Evolutionary conservation across 768 basidiomycete genomes (phyloP).

Genomic region (Russula brevipes): DNA sequence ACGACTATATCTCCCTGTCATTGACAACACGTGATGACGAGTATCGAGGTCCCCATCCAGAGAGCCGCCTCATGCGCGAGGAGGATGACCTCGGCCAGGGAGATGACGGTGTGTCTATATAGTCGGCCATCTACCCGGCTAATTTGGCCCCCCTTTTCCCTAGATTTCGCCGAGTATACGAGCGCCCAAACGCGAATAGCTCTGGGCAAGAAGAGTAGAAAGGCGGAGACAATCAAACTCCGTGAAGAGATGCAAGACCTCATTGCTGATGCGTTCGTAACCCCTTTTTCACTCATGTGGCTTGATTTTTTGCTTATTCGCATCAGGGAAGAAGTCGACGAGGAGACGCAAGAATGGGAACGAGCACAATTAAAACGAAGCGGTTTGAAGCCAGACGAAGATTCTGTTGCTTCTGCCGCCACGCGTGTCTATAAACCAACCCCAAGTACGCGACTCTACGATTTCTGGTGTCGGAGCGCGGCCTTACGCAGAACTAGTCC

Average conservation of each 20-base stretch:
- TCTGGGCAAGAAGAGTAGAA: constrained; percentile 75
- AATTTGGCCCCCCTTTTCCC: neutral
- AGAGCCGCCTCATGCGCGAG: constrained; percentile 74
- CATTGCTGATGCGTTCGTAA: constrained; percentile 73
- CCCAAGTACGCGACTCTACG: constrained; percentile 49
- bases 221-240: constrained; percentile 60
- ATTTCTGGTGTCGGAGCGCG: neutral
- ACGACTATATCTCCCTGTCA: constrained; percentile 77
- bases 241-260: constrained; percentile 71
- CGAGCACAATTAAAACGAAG: constrained; percentile 75
- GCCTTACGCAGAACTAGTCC: constrained; percentile 46
- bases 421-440: constrained; percentile 67
- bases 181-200: constrained; percentile 84
- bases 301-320: constrained; percentile 10
- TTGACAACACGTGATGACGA: constrained; percentile 52
- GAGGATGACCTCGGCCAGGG: constrained; percentile 87
- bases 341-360: constrained; percentile 84
- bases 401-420: constrained; percentile 33
- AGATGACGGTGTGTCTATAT: constrained; percentile 62
- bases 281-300: neutral
- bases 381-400: constrained; percentile 46
- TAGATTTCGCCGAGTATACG: constrained; percentile 84
- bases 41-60: constrained; percentile 73
- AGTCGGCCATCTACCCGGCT: neutral
- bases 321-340: constrained; percentile 70